Base-by-base conservation (phyloP, 352 stramenopile species). In the Globisporangium nodosum region DNA sequence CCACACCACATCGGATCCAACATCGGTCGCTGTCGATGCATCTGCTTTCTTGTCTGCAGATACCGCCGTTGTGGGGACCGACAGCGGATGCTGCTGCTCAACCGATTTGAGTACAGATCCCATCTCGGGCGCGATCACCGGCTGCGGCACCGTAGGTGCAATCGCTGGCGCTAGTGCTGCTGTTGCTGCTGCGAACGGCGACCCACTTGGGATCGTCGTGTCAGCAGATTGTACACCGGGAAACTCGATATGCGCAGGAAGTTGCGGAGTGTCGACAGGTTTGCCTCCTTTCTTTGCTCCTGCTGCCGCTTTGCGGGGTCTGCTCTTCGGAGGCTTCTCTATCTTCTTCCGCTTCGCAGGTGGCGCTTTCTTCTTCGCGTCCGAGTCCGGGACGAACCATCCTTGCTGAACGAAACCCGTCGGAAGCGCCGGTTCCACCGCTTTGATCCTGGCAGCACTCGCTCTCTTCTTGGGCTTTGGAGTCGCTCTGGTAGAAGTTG, bases 361-460 rank as follows among this genome's bases (percentile, higher is more conserved):
- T 20, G 40, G 40, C 16, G 16, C 40, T 20, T 55, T 45, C 35
- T 18, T 27, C 21, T 46, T 35, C n/a, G 16, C 45, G 6, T 49
- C 45, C n/a, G 7, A 16, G 30, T 45, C n/a, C 2, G 50, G 50
- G 27, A 55, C 50, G 31, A 55, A 37, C 50, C 50, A 55, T 43
- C 50, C 33, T 11, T 55, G 9, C 30, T 15, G 24, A 13, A 54
- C 13, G 30, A 35, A 42, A 6, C 5, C 35, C 12, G 9, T 27
- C 5, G 37, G 24, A 13, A 30, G 15, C 3, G 33, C 42, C 9
- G 33, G 18, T 3, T 18, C 31, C 33, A 27, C 11, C 31, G 50
- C 3, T 24, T 47, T 18, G 9, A 16, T 6, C n/a, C 16, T 47
- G 9, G 15, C 40, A 20, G 40, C 40, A 12, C n/a, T 47, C 13